Conservation (phyloP, 2,329 filamentous ascomycete species). For the Alternaria brassicicola region DNA sequence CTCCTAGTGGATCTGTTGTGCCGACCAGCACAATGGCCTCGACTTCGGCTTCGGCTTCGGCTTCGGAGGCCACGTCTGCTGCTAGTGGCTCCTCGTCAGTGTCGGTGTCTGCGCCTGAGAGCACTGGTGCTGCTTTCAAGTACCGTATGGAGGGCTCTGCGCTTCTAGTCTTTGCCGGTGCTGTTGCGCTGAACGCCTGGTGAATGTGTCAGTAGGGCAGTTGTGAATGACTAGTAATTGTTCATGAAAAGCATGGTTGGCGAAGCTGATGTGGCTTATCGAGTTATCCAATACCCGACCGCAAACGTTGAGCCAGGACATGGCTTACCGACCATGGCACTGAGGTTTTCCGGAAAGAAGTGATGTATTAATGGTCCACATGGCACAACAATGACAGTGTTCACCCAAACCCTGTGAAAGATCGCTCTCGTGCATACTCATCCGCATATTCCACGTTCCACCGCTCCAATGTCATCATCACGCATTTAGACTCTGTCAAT, state of each 20-base stretch:
- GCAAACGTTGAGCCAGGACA: not conserved
- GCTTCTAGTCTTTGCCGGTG: constrained; percentile 30
- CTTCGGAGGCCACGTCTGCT: constrained; percentile 8
- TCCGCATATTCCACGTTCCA: not conserved
- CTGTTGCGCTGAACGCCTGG: constrained; percentile 27
- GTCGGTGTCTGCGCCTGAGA: constrained; percentile 19
- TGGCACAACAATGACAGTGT: not conserved
- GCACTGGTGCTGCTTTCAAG: constrained; percentile 30
- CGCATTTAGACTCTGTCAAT: too few species aligned
- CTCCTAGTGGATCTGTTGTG: not conserved
- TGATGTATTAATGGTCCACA: not conserved
- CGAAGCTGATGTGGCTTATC: not conserved
- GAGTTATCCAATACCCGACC: not conserved
- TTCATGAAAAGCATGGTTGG: not conserved
- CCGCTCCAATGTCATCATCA: not conserved
- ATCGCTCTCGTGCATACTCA: not conserved
- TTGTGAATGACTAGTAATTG: not conserved
- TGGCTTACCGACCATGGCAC: not conserved
- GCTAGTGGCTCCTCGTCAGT: constrained; percentile 10
- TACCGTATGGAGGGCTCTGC: constrained; percentile 27
- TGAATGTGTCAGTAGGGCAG: constrained; percentile 1
- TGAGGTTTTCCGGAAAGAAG: not conserved
- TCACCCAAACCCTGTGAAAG: not conserved
- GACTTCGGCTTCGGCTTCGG: constrained; percentile 1
- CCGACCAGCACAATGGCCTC: constrained; percentile 1